Conservation (phyloP, 768 basidiomycete species). For the Kwoniella sp. region DNA sequence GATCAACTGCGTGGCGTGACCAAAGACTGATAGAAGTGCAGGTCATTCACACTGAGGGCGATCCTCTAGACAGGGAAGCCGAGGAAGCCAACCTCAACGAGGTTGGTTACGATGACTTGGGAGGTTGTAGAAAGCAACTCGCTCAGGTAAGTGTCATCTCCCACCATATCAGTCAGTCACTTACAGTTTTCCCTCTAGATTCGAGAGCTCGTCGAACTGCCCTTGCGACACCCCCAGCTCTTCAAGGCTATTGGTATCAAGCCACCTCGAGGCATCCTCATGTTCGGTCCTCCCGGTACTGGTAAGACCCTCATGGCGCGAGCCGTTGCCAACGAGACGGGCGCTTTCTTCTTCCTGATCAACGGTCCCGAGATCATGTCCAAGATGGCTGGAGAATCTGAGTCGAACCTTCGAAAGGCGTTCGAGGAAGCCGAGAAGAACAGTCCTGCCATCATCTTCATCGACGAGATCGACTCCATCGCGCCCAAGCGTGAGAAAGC, state of each 20-base stretch:
- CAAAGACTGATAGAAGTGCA: not conserved
- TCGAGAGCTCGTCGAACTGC: constrained; percentile 96
- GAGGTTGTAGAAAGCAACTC: constrained; percentile 99
- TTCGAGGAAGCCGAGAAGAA: constrained; percentile 99
- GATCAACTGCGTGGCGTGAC: not conserved
- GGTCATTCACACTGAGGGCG: constrained; percentile 67
- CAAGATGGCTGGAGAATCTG: constrained; percentile 99
- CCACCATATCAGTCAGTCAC: not conserved
- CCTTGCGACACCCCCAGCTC: constrained; percentile 94
- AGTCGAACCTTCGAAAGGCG: constrained; percentile 94
- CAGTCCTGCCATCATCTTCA: constrained; percentile 96
- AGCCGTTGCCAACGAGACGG: constrained; percentile 98
- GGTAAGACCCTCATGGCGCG: constrained; percentile 99
- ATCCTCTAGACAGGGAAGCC: constrained; percentile 97
- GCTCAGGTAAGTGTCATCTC: constrained; percentile 59
- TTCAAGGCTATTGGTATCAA: constrained; percentile 99
- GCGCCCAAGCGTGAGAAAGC: constrained; percentile 99
- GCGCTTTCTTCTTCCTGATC: constrained; percentile 99
- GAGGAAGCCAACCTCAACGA: constrained; percentile 94
- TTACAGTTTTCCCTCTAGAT: constrained; percentile 54
- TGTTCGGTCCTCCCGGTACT: constrained; percentile 98
- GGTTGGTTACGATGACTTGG: constrained; percentile 98
- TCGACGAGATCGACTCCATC: constrained; percentile 96
- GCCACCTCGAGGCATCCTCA: constrained; percentile 95
- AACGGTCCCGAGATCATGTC: constrained; percentile 99